Evolutionary conservation across 83 land plant genomes (phyloP).

Genomic region (Larix sibirica): DNA sequence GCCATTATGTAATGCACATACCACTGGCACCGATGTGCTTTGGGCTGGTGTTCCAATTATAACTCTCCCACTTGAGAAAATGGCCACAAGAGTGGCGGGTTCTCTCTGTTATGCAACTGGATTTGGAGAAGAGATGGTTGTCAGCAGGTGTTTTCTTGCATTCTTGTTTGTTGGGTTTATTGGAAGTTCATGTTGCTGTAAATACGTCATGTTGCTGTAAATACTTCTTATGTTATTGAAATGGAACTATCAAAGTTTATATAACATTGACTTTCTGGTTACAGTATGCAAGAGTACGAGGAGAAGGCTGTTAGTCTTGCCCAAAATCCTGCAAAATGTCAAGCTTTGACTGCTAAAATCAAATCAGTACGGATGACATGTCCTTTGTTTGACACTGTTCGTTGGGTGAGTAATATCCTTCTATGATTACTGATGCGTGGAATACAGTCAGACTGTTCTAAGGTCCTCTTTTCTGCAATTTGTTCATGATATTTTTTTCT

Average conservation of each 20-base stretch:
- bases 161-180: neutral
- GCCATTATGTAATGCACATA: conserved; percentile 98
- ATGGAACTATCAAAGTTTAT: neutral
- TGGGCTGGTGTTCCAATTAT: conserved; percentile 99
- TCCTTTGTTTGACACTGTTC: conserved; percentile 95
- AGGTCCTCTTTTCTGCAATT: neutral
- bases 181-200: neutral
- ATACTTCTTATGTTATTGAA: neutral
- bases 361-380: conserved; percentile 81
- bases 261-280: neutral
- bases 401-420: conserved; percentile 75
- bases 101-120: conserved; percentile 96
- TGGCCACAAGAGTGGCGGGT: conserved; percentile 99
- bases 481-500: neutral
- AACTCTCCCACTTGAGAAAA: conserved; percentile 94
- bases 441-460: neutral
- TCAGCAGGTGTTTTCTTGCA: conserved; percentile 58
- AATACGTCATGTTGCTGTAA: neutral
- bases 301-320: conserved; percentile 88
- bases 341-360: conserved; percentile 62
- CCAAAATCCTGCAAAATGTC: conserved; percentile 63
- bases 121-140: conserved; percentile 97
- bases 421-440: too few relatives aligned
- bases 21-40: conserved; percentile 97
- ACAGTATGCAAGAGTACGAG: conserved; percentile 96